Base-by-base conservation (phyloP, 768 basidiomycete species). In the Glaciozyma antarctica region DNA sequence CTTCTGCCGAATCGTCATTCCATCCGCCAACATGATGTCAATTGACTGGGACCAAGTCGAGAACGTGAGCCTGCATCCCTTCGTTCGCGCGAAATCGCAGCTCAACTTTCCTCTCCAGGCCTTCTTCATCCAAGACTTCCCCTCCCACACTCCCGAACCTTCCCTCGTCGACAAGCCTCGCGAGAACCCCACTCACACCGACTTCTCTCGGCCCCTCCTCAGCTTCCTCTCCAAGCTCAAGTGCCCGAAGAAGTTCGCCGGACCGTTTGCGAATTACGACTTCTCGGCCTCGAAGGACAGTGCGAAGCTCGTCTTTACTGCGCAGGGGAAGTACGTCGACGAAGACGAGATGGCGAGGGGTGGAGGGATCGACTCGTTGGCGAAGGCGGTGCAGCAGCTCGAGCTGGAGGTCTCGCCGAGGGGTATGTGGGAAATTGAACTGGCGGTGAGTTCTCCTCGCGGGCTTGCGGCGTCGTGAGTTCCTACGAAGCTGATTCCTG, bases 101-200 rank as follows among this genome's bases (percentile, higher is more conserved):
- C 3, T 7, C 30, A 30, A 54, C 26, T 9, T 1, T 21, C 34
- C 32, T 5, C 41, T 4, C n/a, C 57, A 64, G 63, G 62, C 62
- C 16, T 30, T 66, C 57, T 70, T 59, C 53, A 53, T 67, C 21
- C 62, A 66, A 17, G 69, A 70, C 60, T 70, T 70, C 32, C 69
- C 69, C 1, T 48, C 51, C 48, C 59, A 10, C 21, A 30, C 53
- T 21, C 22, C 53, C 19, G 13, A n/a, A 7, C n/a, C 28, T 21
- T 32, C 30, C n/a, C n/a, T 15, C 49, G 49, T 26, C 49, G n/a
- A 6, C 7, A 38, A 3, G 16, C 68, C 68, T 5, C 54, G 47
- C 53, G 26, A 62, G 21, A 70, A 70, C 53, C 60, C 63, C 24
- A 64, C 65, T 0, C 52, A 61, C 26, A 64, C 65, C 6, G 55